phyloP scores from a whole-genome alignment of 306 rosid genomes.

The Begonia masoniana region DNA sequence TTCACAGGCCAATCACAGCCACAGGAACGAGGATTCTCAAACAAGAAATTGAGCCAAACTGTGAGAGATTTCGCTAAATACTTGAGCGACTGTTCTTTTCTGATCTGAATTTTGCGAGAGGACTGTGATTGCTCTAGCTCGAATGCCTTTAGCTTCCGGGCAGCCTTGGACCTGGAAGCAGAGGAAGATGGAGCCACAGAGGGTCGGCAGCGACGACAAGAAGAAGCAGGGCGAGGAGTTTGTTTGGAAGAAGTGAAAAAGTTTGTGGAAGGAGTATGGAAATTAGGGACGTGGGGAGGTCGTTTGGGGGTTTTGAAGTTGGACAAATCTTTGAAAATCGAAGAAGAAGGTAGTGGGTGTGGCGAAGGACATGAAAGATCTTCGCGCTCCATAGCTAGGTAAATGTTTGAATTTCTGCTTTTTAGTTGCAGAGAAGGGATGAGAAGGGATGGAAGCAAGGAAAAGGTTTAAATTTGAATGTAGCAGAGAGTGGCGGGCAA shows the following conservation, averaged over 20 bases:
- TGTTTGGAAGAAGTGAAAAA: slow-evolving; percentile 63
- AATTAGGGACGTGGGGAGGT: slow-evolving; percentile 19
- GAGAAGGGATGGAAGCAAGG: too few species aligned
- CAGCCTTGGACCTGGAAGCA: slow-evolving; percentile 24
- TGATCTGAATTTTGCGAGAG: slow-evolving; percentile 39
- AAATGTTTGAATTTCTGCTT: too few species aligned
- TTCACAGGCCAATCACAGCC: slow-evolving; percentile 52
- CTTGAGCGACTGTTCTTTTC: slow-evolving; percentile 53
- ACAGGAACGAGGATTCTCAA: slow-evolving; percentile 57
- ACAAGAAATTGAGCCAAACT: slow-evolving; percentile 85
- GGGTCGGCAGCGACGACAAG: slow-evolving; percentile 30
- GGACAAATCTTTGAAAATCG: slow-evolving; percentile 62
- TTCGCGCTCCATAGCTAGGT: slow-evolving; percentile 28
- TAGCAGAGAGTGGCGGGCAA: too few species aligned
- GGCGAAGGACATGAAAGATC: slow-evolving; percentile 38
- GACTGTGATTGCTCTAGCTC: slow-evolving; percentile 63
- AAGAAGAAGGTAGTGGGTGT: slow-evolving; percentile 25
- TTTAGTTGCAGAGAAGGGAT: too few species aligned
- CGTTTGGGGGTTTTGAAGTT: slow-evolving; percentile 74
- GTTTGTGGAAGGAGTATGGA: slow-evolving; percentile 39
- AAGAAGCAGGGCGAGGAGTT: slow-evolving; percentile 27
- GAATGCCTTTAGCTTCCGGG: slow-evolving; percentile 47
- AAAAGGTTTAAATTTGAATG: too few species aligned
- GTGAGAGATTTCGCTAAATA: slow-evolving; percentile 69
- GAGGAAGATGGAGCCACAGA: slow-evolving; percentile 28